These are phyloP conservation scores for Tolypocladium paradoxum DNA, from an alignment of 2,329 filamentous ascomycete species.

Conservation along the genomic window DNA sequence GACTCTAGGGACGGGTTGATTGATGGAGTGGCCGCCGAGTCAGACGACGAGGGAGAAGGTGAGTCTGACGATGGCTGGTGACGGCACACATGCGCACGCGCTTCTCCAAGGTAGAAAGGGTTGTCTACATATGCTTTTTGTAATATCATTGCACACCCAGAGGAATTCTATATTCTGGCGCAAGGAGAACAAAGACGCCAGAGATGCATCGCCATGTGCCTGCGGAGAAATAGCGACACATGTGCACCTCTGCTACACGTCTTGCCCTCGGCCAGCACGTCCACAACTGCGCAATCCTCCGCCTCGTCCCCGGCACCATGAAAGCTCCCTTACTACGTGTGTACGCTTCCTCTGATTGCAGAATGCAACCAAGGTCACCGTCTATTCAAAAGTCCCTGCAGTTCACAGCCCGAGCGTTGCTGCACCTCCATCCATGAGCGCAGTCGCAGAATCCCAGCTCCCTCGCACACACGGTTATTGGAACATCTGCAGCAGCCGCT, in stretches of 20 bases:
- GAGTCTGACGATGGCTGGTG: conserved; percentile 3
- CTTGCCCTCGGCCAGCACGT: conserved; percentile 23
- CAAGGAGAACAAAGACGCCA: not conserved
- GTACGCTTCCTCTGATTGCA: not conserved
- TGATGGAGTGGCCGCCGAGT: conserved; percentile 22
- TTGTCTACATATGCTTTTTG: not conserved
- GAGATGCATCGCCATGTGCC: too few relatives aligned
- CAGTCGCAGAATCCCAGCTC: not conserved
- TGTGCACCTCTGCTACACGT: too few relatives aligned
- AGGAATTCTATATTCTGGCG: too few relatives aligned
- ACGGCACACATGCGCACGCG: not conserved
- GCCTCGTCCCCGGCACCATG: conserved; percentile 18
- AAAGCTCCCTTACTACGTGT: not conserved
- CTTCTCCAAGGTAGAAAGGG: too few relatives aligned
- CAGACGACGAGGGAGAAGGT: conserved; percentile 13
- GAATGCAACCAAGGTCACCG: not conserved
- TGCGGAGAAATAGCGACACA: too few relatives aligned
- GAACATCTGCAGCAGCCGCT: conserved; percentile 25
- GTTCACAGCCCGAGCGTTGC: not conserved
- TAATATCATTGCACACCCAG: not conserved
- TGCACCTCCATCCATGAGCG: not conserved
- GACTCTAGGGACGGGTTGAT: conserved; percentile 16
- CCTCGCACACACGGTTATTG: conserved; percentile 2
- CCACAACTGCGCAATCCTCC: conserved; percentile 29
- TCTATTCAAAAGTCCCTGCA: not conserved